A percentile compares a stretch with the other conserved stretches of the same genome.
These are phyloP conservation scores for Penicillium diatomitis DNA, from an alignment of 495 filamentous ascomycete genomes.

Conservation along the genomic window DNA sequence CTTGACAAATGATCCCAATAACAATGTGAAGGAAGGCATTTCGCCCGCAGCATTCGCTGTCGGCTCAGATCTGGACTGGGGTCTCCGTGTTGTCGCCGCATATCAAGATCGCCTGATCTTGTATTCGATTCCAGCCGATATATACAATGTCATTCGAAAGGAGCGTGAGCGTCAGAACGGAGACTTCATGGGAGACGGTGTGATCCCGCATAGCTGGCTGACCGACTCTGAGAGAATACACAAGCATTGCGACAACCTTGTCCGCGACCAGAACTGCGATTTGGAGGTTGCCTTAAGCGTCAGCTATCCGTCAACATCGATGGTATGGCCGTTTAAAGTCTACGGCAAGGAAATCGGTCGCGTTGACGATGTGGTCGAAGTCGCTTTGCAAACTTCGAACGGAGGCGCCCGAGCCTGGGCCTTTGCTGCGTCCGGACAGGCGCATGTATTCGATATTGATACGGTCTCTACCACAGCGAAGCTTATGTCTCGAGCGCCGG, in stretches of 20 bases:
- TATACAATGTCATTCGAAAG: slow-evolving; percentile 38
- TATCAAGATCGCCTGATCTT: slow-evolving; percentile 47
- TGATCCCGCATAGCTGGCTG: slow-evolving; percentile 27
- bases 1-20: slow-evolving; percentile 21
- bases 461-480: slow-evolving; percentile 16
- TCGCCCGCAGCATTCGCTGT: slow-evolving; percentile 46
- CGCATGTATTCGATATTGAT: slow-evolving; percentile 29
- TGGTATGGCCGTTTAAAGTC: slow-evolving; percentile 36
- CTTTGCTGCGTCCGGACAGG: slow-evolving; percentile 25
- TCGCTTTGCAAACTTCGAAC: slow-evolving; percentile 25
- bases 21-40: slow-evolving; percentile 30
- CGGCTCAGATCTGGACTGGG: slow-evolving; percentile 51
- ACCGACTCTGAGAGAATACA: slow-evolving; percentile 19
- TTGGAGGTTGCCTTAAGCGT: slow-evolving; percentile 33
- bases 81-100: slow-evolving; percentile 53
- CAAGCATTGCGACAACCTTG: slow-evolving; percentile 24
- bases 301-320: slow-evolving; percentile 25
- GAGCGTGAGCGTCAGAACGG: slow-evolving; percentile 28
- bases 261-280: slow-evolving; percentile 30
- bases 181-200: slow-evolving; percentile 29
- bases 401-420: slow-evolving; percentile 35
- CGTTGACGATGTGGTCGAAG: slow-evolving; percentile 27
- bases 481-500: slow-evolving; percentile 9
- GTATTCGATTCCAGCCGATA: slow-evolving; percentile 55
- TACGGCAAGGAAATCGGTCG: slow-evolving; percentile 35